Evolutionary conservation across 2,329 filamentous ascomycete genomes (phyloP).

Genomic region (Diplodia corticola): DNA sequence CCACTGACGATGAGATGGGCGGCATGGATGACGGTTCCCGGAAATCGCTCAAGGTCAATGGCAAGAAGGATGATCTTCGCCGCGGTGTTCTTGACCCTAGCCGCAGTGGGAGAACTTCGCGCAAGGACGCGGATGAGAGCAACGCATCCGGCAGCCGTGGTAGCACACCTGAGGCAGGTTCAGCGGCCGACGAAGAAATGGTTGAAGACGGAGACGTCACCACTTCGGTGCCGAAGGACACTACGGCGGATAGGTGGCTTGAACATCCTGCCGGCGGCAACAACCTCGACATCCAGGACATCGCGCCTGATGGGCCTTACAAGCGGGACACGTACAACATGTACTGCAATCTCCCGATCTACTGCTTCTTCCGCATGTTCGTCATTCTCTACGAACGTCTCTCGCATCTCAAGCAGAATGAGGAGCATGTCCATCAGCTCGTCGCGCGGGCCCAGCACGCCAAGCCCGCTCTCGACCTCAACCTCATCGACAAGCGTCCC

Average conservation of each 20-base stretch:
- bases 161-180: conserved; percentile 81
- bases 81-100: conserved; percentile 80
- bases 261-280: conserved; percentile 58
- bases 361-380: conserved; percentile 93
- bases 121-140: conserved; percentile 77
- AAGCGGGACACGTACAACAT: conserved; percentile 80
- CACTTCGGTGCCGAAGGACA: conserved; percentile 57
- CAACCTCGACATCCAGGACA: conserved; percentile 61
- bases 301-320: conserved; percentile 78
- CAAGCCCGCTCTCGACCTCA: conserved; percentile 81
- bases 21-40: conserved; percentile 71
- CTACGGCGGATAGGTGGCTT: conserved; percentile 62
- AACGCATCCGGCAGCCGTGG: conserved; percentile 79
- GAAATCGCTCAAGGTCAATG: conserved; percentile 63
- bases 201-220: conserved; percentile 48
- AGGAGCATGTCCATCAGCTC: conserved; percentile 69
- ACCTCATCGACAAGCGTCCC: conserved; percentile 76
- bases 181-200: conserved; percentile 75
- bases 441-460: conserved; percentile 70
- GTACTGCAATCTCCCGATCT: conserved; percentile 88
- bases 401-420: conserved; percentile 77
- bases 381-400: conserved; percentile 86
- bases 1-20: conserved; percentile 65
- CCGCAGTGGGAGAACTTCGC: conserved; percentile 68
- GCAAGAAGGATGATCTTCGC: conserved; percentile 72